Evolutionary conservation across 2,329 filamentous ascomycete genomes (phyloP).

Genomic region (Trichoderma koningii): DNA sequence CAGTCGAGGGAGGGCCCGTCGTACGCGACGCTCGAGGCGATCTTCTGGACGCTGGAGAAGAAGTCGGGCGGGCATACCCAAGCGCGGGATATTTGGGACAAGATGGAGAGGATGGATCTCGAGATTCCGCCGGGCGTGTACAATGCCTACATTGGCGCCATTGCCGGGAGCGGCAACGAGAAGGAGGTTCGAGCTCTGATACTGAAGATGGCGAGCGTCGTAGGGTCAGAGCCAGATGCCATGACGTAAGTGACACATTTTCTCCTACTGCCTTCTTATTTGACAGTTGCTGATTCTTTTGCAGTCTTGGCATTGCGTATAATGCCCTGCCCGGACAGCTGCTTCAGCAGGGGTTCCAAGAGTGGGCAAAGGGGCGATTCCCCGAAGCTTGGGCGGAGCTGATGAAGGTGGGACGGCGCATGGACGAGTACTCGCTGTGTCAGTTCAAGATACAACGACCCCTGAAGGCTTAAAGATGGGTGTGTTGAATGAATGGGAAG

Average conservation of each 20-base stretch:
- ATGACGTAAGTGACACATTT: slow-evolving; percentile 63
- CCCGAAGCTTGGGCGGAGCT: slow-evolving; percentile 70
- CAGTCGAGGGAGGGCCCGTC: slow-evolving; percentile 82
- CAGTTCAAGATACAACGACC: slow-evolving; percentile 54
- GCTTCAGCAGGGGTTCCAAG: slow-evolving; percentile 69
- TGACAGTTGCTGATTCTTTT: slow-evolving; percentile 27
- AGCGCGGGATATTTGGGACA: slow-evolving; percentile 69
- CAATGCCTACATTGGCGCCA: slow-evolving; percentile 72
- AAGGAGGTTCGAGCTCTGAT: slow-evolving; percentile 69
- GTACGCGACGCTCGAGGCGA: slow-evolving; percentile 76
- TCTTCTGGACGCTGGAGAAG: slow-evolving; percentile 76
- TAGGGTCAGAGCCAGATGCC: slow-evolving; percentile 67
- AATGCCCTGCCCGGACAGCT: slow-evolving; percentile 69
- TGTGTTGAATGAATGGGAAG: slow-evolving; percentile 38
- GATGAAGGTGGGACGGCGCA: slow-evolving; percentile 53
- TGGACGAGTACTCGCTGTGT: slow-evolving; percentile 48
- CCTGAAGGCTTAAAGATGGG: slow-evolving; percentile 49
- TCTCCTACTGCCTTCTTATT: background rate
- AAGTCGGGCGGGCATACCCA: slow-evolving; percentile 58
- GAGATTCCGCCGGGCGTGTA: slow-evolving; percentile 74
- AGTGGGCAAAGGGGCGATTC: slow-evolving; percentile 71
- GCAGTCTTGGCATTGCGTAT: slow-evolving; percentile 72
- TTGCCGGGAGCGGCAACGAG: slow-evolving; percentile 72
- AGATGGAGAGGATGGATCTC: slow-evolving; percentile 73
- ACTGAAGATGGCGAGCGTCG: slow-evolving; percentile 64